phyloP scores from a whole-genome alignment of 108 stramenopile species.

The Cyclotella sp. region DNA sequence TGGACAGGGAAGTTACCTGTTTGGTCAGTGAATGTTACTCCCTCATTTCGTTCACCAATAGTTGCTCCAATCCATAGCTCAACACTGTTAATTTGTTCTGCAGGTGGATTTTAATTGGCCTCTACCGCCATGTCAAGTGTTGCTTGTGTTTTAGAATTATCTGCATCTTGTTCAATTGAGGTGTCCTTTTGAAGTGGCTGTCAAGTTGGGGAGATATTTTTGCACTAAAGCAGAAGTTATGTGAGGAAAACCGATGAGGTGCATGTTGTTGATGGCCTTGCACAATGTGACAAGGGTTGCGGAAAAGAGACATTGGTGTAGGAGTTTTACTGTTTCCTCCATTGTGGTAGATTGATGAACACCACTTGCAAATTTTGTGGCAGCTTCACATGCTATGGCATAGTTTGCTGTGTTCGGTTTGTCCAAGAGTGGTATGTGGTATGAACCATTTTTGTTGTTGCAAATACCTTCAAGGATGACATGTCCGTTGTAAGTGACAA shows the following conservation, averaged over 20 bases:
- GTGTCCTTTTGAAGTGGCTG: slow-evolving; percentile 15
- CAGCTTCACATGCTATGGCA: no score
- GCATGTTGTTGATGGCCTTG: slow-evolving; percentile 1
- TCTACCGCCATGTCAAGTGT: no score
- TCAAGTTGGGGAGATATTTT: not conserved
- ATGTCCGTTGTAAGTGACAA: not conserved
- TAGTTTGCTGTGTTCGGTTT: not conserved
- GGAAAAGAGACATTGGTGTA: slow-evolving; percentile 11
- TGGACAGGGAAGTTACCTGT: slow-evolving; percentile 1
- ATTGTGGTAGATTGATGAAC: not conserved
- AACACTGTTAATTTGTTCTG: not conserved
- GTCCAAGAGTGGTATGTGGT: not conserved
- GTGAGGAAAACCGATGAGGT: not conserved
- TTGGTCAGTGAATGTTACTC: not conserved
- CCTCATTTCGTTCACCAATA: not conserved
- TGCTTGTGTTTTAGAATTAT: not conserved
- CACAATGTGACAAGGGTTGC: not conserved
- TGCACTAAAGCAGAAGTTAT: not conserved
- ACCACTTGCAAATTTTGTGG: no score
- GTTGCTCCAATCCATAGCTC: not conserved
- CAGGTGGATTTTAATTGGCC: not conserved
- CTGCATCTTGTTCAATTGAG: not conserved
- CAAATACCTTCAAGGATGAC: not conserved
- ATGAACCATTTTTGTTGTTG: not conserved
- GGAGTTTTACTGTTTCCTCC: slow-evolving; percentile 1